Percentiles rank a stretch among this genome's conserved stretches.
Evolutionary conservation across 352 stramenopile species (phyloP).

Genomic region (Pythium rishiriense): DNA sequence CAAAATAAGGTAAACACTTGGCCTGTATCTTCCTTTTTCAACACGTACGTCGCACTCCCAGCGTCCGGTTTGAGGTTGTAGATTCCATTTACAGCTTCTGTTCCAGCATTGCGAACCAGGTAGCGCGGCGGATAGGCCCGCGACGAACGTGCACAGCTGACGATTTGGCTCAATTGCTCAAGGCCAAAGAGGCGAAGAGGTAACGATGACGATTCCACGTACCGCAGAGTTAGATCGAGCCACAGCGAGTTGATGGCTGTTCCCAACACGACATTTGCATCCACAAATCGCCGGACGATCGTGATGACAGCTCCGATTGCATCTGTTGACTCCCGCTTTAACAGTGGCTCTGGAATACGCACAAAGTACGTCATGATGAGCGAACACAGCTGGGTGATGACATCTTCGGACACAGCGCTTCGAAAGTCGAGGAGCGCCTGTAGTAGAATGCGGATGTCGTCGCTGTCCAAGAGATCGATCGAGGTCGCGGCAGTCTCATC

Average conservation of each 20-base stretch:
- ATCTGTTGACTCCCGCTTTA: constrained; percentile 88
- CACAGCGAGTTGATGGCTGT: constrained; percentile 72
- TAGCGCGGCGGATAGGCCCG: constrained; percentile 87
- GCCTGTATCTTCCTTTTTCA: constrained; percentile 64
- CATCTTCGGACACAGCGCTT: constrained; percentile 56
- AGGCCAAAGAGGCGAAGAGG: constrained; percentile 94
- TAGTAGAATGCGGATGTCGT: constrained; percentile 79
- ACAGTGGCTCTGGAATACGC: constrained; percentile 67
- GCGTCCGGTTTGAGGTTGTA: constrained; percentile 86
- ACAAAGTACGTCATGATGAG: constrained; percentile 86
- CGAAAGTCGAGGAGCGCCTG: constrained; percentile 81
- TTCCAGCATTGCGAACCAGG: constrained; percentile 90
- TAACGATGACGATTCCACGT: constrained; percentile 91
- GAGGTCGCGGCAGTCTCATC: constrained; percentile 16
- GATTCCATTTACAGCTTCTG: constrained; percentile 90
- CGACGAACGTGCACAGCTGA: constrained; percentile 82
- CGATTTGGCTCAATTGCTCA: constrained; percentile 93
- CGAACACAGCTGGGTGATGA: constrained; percentile 68
- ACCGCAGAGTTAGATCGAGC: constrained; percentile 81
- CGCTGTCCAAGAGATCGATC: constrained; percentile 57
- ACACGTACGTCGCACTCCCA: constrained; percentile 72
- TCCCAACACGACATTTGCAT: constrained; percentile 51
- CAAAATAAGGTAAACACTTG: constrained; percentile 95
- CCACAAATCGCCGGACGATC: constrained; percentile 79
- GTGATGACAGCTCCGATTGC: constrained; percentile 75